These are phyloP conservation scores for Paramecium octaurelia DNA, from an alignment of 73 alveolate genomes.

Conservation along the genomic window DNA sequence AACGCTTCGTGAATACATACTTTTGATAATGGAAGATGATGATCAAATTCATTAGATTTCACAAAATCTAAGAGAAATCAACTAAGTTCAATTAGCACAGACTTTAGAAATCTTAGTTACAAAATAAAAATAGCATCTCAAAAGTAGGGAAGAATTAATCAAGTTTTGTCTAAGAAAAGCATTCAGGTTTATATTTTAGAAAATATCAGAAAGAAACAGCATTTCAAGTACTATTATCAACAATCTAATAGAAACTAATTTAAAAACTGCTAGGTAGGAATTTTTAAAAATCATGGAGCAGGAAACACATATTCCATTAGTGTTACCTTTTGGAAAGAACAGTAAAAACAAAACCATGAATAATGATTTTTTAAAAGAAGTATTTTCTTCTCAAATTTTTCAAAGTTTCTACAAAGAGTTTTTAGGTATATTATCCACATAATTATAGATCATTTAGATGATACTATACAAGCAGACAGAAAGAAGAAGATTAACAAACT, in stretches of 20 bases:
- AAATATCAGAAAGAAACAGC: not conserved
- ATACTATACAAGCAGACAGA: not conserved
- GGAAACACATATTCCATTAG: not conserved
- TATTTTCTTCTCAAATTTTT: not conserved
- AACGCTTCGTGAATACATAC: not conserved
- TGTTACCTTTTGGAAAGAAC: not conserved
- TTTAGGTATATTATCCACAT: not conserved
- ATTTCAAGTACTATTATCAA: not conserved
- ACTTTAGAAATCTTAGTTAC: not conserved
- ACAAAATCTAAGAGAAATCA: not conserved
- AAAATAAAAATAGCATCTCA: not conserved
- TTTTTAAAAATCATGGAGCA: not conserved
- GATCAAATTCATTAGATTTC: not conserved
- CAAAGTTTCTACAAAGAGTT: not conserved
- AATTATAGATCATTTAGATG: not conserved
- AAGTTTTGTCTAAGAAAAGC: slow-evolving; percentile 34
- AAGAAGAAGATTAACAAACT: not conserved
- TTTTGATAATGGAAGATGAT: not conserved
- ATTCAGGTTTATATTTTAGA: not conserved
- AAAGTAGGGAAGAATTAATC: slow-evolving; percentile 19
- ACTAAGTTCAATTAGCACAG: not conserved
- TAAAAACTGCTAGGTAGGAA: not conserved
- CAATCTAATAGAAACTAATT: not conserved
- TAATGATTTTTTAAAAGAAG: not conserved
- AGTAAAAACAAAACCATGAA: slow-evolving; percentile 11